Percentiles rank a stretch among this genome's conserved stretches.
These are phyloP conservation scores for Neostapfia colusana DNA, from an alignment of 176 grass and related monocot genomes.

Conservation along the genomic window DNA sequence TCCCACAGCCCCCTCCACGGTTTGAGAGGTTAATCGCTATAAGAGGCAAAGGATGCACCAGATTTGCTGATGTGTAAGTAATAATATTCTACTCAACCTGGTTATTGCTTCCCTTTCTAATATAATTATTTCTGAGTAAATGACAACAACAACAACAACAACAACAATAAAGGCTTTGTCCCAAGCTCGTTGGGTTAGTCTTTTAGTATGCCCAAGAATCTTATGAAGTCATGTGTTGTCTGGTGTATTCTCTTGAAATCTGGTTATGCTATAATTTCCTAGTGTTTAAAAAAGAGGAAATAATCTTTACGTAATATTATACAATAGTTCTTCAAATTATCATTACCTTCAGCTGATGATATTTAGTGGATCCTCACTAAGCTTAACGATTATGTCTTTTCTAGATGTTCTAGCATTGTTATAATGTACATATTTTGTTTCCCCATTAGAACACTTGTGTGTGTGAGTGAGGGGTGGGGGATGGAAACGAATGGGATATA, in stretches of 20 bases:
- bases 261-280: no score
- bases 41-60: conserved; percentile 57
- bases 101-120: background rate
- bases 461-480: no score
- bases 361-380: background rate
- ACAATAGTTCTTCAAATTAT: background rate
- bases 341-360: background rate
- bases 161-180: no score
- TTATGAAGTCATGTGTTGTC: no score
- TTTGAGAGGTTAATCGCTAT: conserved; percentile 70
- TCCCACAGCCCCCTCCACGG: conserved; percentile 50
- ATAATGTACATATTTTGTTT: background rate
- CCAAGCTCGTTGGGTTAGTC: no score
- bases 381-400: background rate
- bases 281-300: background rate
- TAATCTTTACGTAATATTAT: no score
- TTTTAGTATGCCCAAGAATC: no score
- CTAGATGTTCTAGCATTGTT: background rate
- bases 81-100: background rate
- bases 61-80: conserved; percentile 73
- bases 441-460: background rate
- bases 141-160: no score
- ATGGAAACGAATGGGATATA: no score
- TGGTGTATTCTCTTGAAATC: no score
- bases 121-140: background rate